Evolutionary conservation across 345 rosid species (phyloP).

Genomic region (Stellera chamaejasme): DNA sequence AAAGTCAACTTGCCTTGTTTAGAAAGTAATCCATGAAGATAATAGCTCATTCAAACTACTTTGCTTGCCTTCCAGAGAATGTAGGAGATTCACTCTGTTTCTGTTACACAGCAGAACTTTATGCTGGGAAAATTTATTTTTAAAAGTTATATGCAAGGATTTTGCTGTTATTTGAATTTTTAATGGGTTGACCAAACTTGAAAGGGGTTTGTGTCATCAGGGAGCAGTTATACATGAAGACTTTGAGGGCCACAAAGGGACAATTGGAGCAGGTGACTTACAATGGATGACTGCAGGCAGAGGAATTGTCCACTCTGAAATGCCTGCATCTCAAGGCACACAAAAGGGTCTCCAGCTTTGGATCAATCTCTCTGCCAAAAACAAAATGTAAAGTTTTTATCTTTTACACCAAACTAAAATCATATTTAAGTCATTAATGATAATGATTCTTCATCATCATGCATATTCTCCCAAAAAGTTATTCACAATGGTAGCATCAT

Average conservation of each 20-base stretch:
- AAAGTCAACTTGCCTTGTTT: slow-evolving; percentile 6
- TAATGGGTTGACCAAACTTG: no score
- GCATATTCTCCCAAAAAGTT: slow-evolving; percentile 5
- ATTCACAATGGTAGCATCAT: slow-evolving; percentile 11
- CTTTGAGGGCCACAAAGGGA: slow-evolving; percentile 86
- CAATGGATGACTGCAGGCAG: slow-evolving; percentile 99
- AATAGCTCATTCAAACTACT: no score
- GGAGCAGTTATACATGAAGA: slow-evolving; percentile 76
- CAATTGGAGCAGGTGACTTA: slow-evolving; percentile 65
- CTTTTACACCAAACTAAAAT: no score
- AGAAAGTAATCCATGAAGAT: no score
- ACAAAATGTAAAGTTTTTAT: slow-evolving; percentile 47
- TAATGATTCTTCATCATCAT: slow-evolving; percentile 13
- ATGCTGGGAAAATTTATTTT: neutral
- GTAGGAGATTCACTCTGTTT: no score
- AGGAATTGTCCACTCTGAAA: slow-evolving; percentile 91
- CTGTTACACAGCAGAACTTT: neutral
- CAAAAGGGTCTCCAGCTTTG: slow-evolving; percentile 81
- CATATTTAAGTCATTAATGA: neutral
- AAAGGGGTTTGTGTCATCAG: slow-evolving; percentile 19
- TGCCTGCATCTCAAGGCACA: slow-evolving; percentile 75
- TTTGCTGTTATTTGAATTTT: no score
- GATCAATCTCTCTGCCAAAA: slow-evolving; percentile 79
- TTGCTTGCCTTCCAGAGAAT: no score
- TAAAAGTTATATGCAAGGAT: neutral